Evolutionary conservation across 2,329 filamentous ascomycete genomes (phyloP).

Genomic region (Juglanconis sp.): DNA sequence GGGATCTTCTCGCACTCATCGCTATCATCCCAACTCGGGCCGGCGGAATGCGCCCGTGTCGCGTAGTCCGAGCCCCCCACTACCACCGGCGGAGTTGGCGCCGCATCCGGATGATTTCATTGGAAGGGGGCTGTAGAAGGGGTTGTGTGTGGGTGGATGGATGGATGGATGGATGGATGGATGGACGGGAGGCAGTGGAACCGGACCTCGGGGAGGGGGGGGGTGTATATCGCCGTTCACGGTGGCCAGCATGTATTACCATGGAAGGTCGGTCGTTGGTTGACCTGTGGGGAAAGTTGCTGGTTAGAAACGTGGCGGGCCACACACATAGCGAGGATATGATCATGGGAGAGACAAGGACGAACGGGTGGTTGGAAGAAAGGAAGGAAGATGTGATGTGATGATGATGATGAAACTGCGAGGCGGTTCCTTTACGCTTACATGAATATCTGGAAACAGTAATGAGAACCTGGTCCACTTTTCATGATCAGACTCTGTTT

Average conservation of each 20-base stretch:
- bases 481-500: no score
- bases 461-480: no score
- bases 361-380: no score
- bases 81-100: not conserved
- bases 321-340: not conserved
- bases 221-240: not conserved
- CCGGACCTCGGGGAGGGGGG: no score
- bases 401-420: no score
- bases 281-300: not conserved
- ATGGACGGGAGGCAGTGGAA: no score
- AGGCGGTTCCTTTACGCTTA: no score
- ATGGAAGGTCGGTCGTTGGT: no score
- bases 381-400: no score
- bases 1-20: not conserved
- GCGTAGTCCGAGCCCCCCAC: constrained; percentile 6
- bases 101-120: constrained; percentile 13
- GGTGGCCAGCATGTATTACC: no score
- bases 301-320: not conserved
- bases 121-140: constrained; percentile 3
- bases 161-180: not conserved
- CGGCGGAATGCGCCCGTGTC: constrained; percentile 6
- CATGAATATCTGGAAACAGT: no score
- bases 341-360: not conserved
- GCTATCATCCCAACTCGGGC: constrained; percentile 14
- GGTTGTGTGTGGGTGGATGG: not conserved